Evolutionary conservation across 352 stramenopile genomes (phyloP).

Genomic region (Phytophthora europaea): DNA sequence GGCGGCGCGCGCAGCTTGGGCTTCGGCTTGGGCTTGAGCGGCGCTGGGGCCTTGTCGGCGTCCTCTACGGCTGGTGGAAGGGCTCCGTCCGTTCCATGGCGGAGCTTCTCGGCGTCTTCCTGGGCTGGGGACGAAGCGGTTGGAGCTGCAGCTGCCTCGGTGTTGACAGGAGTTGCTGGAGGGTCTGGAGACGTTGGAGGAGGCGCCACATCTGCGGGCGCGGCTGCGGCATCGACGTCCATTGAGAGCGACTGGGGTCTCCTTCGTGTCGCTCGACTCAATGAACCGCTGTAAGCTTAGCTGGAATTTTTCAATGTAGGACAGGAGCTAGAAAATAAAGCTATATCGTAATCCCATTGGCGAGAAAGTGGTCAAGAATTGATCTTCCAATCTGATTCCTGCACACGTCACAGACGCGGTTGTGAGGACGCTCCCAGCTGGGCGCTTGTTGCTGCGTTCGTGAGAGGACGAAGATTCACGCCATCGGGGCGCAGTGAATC

Average conservation of each 20-base stretch:
- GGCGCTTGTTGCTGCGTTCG: slow-evolving; percentile 2
- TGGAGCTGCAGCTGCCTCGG: not conserved
- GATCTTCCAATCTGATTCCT: not conserved
- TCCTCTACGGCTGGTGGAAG: not conserved
- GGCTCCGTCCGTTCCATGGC: slow-evolving; percentile 14
- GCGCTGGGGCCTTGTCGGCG: slow-evolving; percentile 12
- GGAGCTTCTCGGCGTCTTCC: slow-evolving; percentile 11
- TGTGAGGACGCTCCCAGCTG: slow-evolving; percentile 22
- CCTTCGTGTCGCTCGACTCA: no score
- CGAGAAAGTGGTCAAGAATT: not conserved
- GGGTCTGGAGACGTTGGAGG: slow-evolving; percentile 1
- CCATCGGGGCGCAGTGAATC: not conserved
- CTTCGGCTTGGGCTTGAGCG: slow-evolving; percentile 30
- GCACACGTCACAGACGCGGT: slow-evolving; percentile 21
- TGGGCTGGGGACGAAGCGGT: not conserved
- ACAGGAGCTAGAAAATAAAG: not conserved
- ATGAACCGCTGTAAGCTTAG: not conserved
- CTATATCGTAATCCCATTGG: not conserved
- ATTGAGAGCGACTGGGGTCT: slow-evolving; percentile 15
- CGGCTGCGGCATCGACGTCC: slow-evolving; percentile 19
- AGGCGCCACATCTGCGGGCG: slow-evolving; percentile 3
- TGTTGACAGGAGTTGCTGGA: not conserved
- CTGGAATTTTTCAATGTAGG: slow-evolving; percentile 25
- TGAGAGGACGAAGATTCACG: slow-evolving; percentile 31
- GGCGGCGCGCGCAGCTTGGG: slow-evolving; percentile 37